A percentile compares a stretch with the other conserved stretches of the same genome.
Conservation (phyloP, 108 stramenopile species). For the Cyclotella choctawhatcheeana region DNA sequence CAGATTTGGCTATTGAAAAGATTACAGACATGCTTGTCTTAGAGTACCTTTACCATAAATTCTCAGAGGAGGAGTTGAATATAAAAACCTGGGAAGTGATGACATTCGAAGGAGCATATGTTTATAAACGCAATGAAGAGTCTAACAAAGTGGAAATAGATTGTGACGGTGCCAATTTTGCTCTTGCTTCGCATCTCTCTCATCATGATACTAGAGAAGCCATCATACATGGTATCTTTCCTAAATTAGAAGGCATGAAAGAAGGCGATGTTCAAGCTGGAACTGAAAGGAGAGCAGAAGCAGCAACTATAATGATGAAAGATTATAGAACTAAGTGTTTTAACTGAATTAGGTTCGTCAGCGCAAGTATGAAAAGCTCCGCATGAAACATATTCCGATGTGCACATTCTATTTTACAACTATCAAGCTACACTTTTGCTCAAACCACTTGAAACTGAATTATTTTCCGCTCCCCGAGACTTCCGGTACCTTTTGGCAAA, state of each 20-base stretch:
- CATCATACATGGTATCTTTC: background rate
- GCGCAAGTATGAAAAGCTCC: too few species aligned
- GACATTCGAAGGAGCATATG: constrained; percentile 4
- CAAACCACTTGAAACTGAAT: background rate
- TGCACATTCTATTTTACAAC: too few species aligned
- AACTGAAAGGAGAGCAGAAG: constrained; percentile 15
- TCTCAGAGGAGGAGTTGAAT: constrained; percentile 4
- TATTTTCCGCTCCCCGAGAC: background rate
- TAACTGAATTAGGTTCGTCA: background rate
- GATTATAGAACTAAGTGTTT: constrained; percentile 9
- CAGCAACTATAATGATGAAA: constrained; percentile 12
- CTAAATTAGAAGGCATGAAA: constrained; percentile 8
- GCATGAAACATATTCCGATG: too few species aligned
- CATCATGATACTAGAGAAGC: constrained; percentile 15
- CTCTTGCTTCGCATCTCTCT: constrained; percentile 6
- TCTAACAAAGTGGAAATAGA: background rate
- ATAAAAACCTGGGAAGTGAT: constrained; percentile 8
- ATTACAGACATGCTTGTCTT: constrained; percentile 14
- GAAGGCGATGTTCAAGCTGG: background rate
- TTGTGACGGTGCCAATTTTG: constrained; percentile 10
- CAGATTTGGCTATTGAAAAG: constrained; percentile 3
- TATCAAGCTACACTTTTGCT: too few species aligned
- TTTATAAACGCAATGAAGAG: background rate
- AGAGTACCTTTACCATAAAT: background rate
- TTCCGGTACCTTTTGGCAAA: background rate